Conservation (phyloP, 2,329 filamentous ascomycete species). For the Pyrenophora graminea region DNA sequence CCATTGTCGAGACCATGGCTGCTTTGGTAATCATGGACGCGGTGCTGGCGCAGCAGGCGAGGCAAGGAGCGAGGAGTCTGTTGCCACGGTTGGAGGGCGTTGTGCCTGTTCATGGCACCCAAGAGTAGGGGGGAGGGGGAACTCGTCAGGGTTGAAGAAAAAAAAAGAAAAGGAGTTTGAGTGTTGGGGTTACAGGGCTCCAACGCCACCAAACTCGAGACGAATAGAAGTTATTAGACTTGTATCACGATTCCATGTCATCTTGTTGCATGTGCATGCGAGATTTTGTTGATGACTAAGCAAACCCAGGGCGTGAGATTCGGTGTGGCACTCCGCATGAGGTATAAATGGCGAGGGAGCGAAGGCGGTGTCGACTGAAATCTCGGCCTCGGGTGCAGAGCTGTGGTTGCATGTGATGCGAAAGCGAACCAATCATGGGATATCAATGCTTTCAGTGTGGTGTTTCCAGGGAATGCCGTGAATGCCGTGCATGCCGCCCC, state of each 20-base stretch:
- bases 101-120: conserved; percentile 34
- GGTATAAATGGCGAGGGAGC: no score
- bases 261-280: neutral
- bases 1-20: conserved; percentile 91
- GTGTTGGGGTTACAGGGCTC: conserved; percentile 1
- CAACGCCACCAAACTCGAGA: neutral
- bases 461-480: no score
- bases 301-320: no score
- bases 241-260: neutral
- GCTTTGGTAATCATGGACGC: conserved; percentile 86
- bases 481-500: no score
- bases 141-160: neutral
- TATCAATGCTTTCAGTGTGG: no score
- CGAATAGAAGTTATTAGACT: conserved; percentile 1
- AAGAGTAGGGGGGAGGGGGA: neutral
- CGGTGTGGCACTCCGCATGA: no score
- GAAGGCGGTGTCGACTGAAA: neutral
- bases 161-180: neutral
- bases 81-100: conserved; percentile 47
- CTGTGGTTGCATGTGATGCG: no score
- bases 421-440: no score
- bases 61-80: conserved; percentile 47
- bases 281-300: no score
- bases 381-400: neutral
- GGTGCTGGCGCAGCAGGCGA: conserved; percentile 76